phyloP scores from a whole-genome alignment of 179 eudicot species.

The Pouteria campechiana region DNA sequence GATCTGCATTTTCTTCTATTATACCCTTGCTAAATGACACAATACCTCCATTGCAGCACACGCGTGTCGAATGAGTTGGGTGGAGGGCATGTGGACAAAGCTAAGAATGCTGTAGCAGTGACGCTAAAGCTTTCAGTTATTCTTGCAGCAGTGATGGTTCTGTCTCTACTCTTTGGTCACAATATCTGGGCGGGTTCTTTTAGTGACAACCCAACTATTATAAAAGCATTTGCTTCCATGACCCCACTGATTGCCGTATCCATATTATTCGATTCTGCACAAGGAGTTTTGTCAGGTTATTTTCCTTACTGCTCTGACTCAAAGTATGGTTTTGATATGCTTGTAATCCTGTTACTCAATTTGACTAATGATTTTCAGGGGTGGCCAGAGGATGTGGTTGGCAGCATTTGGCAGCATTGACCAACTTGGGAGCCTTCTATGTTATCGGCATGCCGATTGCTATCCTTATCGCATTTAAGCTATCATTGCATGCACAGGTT shows the following conservation, averaged over 20 bases:
- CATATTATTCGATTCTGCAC: slow-evolving; percentile 42
- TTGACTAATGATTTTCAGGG: slow-evolving; percentile 23
- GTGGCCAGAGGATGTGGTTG: slow-evolving; percentile 93
- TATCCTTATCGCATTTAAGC: slow-evolving; percentile 38
- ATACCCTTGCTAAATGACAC: too few species aligned
- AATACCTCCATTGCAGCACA: slow-evolving; percentile 23
- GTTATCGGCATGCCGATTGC: slow-evolving; percentile 74
- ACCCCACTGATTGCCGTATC: slow-evolving; percentile 47
- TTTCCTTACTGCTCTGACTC: not conserved
- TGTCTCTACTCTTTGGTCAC: slow-evolving; percentile 46
- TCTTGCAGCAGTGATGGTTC: slow-evolving; percentile 20
- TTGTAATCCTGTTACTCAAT: not conserved
- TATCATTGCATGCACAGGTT: slow-evolving; percentile 57
- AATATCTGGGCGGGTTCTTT: slow-evolving; percentile 56
- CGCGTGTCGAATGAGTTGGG: slow-evolving; percentile 86
- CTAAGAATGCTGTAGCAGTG: slow-evolving; percentile 58
- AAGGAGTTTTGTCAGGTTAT: slow-evolving; percentile 75
- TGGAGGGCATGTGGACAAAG: slow-evolving; percentile 40
- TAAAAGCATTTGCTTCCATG: slow-evolving; percentile 31
- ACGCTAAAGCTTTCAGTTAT: slow-evolving; percentile 48
- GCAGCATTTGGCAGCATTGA: slow-evolving; percentile 60
- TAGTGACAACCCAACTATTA: slow-evolving; percentile 37
- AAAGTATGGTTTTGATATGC: not conserved
- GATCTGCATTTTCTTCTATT: too few species aligned
- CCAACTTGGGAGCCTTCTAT: slow-evolving; percentile 57